Evolutionary conservation across 495 filamentous ascomycete species (phyloP).

Genomic region (Tuber indicum): DNA sequence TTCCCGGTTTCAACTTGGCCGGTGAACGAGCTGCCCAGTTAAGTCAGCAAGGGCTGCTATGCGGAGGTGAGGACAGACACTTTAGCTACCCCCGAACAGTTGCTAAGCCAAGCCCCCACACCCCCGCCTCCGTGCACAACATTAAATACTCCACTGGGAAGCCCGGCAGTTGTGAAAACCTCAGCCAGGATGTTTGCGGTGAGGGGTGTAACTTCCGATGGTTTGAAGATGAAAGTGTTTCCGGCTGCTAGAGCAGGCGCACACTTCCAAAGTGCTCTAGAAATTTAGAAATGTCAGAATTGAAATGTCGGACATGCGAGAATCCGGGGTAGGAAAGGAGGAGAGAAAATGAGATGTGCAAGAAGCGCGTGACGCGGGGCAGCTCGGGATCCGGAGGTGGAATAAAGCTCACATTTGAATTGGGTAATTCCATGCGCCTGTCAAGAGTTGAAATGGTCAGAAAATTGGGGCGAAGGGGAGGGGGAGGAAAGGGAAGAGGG

Average conservation of each 20-base stretch:
- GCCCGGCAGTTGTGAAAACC: constrained; percentile 64
- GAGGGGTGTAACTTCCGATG: constrained; percentile 71
- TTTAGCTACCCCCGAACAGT: constrained; percentile 64
- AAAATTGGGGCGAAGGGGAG: constrained; percentile 9
- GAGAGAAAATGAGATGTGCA: neutral
- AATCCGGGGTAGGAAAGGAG: neutral
- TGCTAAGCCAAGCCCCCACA: constrained; percentile 62
- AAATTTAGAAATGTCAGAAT: neutral
- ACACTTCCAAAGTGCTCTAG: constrained; percentile 72
- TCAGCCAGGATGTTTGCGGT: constrained; percentile 63
- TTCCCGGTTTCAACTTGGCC: constrained; percentile 51
- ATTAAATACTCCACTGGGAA: constrained; percentile 76
- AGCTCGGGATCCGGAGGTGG: neutral
- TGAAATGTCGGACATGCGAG: neutral
- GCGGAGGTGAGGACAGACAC: constrained; percentile 54
- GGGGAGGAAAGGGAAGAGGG: neutral
- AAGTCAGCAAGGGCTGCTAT: neutral
- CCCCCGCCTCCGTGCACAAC: constrained; percentile 67
- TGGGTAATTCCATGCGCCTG: constrained; percentile 1
- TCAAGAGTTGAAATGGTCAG: neutral
- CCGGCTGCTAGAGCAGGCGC: constrained; percentile 75
- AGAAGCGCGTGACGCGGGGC: neutral
- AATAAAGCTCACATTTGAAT: neutral
- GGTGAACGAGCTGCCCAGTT: constrained; percentile 46
- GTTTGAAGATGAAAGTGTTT: constrained; percentile 83